phyloP scores from a whole-genome alignment of 163 green algal species.

The Dunaliella salina region DNA sequence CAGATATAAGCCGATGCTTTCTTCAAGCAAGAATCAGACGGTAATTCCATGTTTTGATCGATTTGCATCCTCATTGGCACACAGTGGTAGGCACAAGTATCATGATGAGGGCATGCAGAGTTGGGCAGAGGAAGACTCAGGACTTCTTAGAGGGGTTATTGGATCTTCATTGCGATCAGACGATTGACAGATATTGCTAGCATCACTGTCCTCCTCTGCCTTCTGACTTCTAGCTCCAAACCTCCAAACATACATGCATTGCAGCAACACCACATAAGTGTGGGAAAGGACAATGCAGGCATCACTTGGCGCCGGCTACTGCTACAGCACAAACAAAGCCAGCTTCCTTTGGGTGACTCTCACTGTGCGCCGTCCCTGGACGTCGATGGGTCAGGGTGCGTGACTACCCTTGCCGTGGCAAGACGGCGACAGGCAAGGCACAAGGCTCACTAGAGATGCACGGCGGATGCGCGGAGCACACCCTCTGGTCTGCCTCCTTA shows the following conservation, averaged over 20 bases:
- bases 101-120: neutral
- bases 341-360: neutral
- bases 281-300: neutral
- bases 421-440: neutral
- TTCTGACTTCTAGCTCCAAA: neutral
- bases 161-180: constrained; percentile 13
- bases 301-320: neutral
- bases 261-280: neutral
- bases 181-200: constrained; percentile 15
- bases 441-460: neutral
- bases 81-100: neutral
- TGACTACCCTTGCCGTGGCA: neutral
- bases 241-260: neutral
- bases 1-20: constrained; percentile 8
- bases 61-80: neutral
- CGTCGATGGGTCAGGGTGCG: neutral
- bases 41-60: constrained; percentile 14
- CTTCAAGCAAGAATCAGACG: constrained; percentile 11
- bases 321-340: neutral
- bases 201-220: neutral
- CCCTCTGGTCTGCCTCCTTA: too few species aligned
- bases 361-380: neutral
- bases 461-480: too few species aligned
- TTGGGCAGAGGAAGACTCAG: constrained; percentile 1
- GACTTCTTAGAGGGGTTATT: constrained; percentile 21